Evolutionary conservation across 306 rosid genomes (phyloP).

Genomic region (Cotoneaster glaucophyllus): DNA sequence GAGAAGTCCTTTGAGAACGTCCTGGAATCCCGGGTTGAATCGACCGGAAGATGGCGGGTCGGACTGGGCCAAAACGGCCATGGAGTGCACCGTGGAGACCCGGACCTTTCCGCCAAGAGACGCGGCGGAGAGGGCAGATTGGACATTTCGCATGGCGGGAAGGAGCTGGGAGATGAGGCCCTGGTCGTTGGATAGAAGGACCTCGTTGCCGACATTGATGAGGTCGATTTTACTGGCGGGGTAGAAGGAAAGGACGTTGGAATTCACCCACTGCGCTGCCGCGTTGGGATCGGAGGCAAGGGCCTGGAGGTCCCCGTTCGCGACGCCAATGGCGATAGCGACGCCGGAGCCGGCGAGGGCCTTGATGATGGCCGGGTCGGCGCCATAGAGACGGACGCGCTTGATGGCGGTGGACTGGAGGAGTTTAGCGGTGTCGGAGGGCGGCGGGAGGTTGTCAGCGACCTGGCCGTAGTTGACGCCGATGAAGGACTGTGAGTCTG

Average conservation of each 20-base stretch:
- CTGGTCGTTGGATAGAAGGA: constrained; percentile 43
- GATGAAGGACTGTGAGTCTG: constrained; percentile 77
- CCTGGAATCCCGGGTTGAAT: constrained; percentile 39
- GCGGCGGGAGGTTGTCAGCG: constrained; percentile 74
- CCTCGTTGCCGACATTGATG: constrained; percentile 82
- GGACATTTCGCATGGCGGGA: constrained; percentile 79
- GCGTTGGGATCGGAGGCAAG: constrained; percentile 62
- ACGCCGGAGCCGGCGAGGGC: constrained; percentile 63
- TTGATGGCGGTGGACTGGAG: constrained; percentile 61
- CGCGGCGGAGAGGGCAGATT: constrained; percentile 47
- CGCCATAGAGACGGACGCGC: constrained; percentile 58
- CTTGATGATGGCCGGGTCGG: constrained; percentile 56
- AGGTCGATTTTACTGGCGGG: constrained; percentile 61
- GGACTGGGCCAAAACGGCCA: constrained; percentile 65
- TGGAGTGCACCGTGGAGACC: constrained; percentile 82
- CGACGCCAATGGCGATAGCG: constrained; percentile 48
- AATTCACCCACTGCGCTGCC: constrained; percentile 60
- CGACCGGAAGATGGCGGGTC: constrained; percentile 81
- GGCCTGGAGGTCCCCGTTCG: constrained; percentile 57
- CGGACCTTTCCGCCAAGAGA: constrained; percentile 53
- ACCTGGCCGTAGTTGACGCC: constrained; percentile 84
- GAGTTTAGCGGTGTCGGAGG: constrained; percentile 37
- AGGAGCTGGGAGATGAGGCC: constrained; percentile 50
- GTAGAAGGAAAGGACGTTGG: constrained; percentile 61
- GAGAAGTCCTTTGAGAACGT: constrained; percentile 36